A percentile compares a stretch with the other conserved stretches of the same genome.
Conservation (phyloP, 768 basidiomycete genomes). For the Panus rudis region DNA sequence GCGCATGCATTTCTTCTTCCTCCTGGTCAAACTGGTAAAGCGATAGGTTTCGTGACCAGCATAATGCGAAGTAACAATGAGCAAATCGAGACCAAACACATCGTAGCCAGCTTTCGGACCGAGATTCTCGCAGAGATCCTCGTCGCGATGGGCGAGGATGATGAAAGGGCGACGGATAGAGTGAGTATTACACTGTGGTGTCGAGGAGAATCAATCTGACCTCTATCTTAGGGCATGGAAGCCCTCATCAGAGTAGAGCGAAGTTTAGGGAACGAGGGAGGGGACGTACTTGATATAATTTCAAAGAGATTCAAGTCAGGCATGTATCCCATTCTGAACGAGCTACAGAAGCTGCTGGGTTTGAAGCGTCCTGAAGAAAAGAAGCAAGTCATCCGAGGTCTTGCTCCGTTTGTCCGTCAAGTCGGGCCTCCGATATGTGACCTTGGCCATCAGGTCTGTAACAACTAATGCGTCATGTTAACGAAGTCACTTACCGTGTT, state of each 20-base stretch:
- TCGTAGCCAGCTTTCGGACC: constrained; percentile 63
- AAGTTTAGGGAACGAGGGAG: constrained; percentile 21
- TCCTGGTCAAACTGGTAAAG: constrained; percentile 48
- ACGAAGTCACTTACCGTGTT: constrained; percentile 7
- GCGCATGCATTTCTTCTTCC: constrained; percentile 60
- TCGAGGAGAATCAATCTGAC: neutral
- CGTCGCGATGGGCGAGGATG: constrained; percentile 69
- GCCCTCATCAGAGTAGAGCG: constrained; percentile 39
- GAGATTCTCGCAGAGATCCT: constrained; percentile 71
- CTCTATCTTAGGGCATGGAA: constrained; percentile 35
- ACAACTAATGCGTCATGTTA: too few species aligned
- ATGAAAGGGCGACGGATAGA: constrained; percentile 33
- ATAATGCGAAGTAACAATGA: constrained; percentile 37
- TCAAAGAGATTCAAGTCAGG: constrained; percentile 77
- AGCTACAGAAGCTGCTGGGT: constrained; percentile 59
- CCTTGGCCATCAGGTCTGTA: neutral
- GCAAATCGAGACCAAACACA: constrained; percentile 34
- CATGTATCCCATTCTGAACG: constrained; percentile 77
- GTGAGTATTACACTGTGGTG: constrained; percentile 32
- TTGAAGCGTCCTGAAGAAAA: constrained; percentile 68
- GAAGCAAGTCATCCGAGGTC: constrained; percentile 68
- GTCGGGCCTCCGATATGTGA: constrained; percentile 83
- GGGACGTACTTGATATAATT: constrained; percentile 48
- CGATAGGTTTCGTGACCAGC: constrained; percentile 54
- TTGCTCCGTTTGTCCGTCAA: constrained; percentile 68